These are phyloP conservation scores for Tribonema minus DNA, from an alignment of 108 stramenopile species.

Conservation along the genomic window DNA sequence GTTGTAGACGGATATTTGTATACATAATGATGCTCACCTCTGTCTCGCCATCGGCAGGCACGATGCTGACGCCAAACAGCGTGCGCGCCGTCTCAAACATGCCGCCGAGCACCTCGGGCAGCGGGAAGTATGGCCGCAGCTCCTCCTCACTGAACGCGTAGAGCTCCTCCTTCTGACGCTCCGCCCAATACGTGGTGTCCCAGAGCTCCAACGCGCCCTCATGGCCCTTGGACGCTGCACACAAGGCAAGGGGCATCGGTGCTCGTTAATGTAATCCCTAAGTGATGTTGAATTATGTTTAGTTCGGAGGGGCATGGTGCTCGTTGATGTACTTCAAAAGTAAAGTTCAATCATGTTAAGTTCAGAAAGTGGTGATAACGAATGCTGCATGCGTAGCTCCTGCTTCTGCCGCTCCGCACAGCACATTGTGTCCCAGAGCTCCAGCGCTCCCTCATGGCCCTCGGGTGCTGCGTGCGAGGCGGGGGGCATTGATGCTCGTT, in stretches of 20 bases:
- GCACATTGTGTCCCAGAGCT: slow-evolving; percentile 41
- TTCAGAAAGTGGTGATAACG: too few species aligned
- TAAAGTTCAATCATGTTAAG: too few species aligned
- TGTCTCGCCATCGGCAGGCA: slow-evolving; percentile 76
- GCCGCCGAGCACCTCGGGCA: slow-evolving; percentile 84
- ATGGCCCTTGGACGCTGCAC: slow-evolving; percentile 56
- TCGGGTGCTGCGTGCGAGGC: too few species aligned
- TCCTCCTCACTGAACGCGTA: slow-evolving; percentile 92
- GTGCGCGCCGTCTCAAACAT: slow-evolving; percentile 83
- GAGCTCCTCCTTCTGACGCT: slow-evolving; percentile 89
- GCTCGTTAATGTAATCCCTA: too few species aligned
- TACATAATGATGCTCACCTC: slow-evolving; percentile 40
- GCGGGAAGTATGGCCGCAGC: slow-evolving; percentile 88
- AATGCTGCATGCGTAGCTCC: too few species aligned
- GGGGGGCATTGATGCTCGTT: too few species aligned
- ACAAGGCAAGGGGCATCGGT: too few species aligned
- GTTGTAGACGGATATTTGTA: too few species aligned
- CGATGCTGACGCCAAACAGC: slow-evolving; percentile 80
- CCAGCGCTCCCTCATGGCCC: slow-evolving; percentile 16
- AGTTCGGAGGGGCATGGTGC: too few species aligned
- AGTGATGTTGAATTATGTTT: too few species aligned
- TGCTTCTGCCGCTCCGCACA: too few species aligned
- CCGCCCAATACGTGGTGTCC: slow-evolving; percentile 63
- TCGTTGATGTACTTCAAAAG: too few species aligned
- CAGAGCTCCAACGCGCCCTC: slow-evolving; percentile 18